Conservation (phyloP, 257 asterid genomes). For the Misopates orontium region DNA sequence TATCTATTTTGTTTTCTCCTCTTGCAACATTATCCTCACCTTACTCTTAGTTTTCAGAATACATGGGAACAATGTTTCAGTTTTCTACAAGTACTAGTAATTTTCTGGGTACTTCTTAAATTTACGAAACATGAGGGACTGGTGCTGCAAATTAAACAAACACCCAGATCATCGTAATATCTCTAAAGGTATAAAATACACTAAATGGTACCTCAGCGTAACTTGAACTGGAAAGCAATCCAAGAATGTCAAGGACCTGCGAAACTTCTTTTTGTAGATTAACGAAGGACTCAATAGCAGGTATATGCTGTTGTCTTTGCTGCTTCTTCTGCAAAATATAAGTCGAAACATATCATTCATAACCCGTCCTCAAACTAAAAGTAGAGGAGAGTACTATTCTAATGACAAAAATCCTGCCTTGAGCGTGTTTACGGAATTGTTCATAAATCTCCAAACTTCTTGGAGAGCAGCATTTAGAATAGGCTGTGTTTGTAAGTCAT, state of each 20-base stretch:
- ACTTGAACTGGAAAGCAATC: constrained; percentile 38
- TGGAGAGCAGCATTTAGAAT: constrained; percentile 60
- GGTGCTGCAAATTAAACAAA: too few species aligned
- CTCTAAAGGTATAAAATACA: too few species aligned
- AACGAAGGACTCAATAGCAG: constrained; percentile 33
- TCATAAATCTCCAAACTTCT: constrained; percentile 63
- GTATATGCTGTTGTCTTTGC: constrained; percentile 37
- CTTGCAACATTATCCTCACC: too few species aligned
- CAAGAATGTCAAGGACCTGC: constrained; percentile 37
- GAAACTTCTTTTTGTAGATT: constrained; percentile 37
- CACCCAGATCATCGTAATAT: too few species aligned
- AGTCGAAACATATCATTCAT: constrained; percentile 3
- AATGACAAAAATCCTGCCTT: constrained; percentile 48
- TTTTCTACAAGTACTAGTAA: too few species aligned
- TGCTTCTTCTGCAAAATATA: constrained; percentile 39
- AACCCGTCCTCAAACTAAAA: background rate
- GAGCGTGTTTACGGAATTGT: constrained; percentile 47
- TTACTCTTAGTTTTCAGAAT: too few species aligned
- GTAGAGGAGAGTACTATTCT: background rate
- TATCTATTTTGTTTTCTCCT: too few species aligned
- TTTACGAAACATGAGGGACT: too few species aligned
- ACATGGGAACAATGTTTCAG: too few species aligned
- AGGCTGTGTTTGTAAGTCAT: constrained; percentile 82
- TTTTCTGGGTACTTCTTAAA: too few species aligned
- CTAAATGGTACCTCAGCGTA: constrained; percentile 36